Conservation (phyloP, 768 basidiomycete genomes). For the Pholiota microspora region DNA sequence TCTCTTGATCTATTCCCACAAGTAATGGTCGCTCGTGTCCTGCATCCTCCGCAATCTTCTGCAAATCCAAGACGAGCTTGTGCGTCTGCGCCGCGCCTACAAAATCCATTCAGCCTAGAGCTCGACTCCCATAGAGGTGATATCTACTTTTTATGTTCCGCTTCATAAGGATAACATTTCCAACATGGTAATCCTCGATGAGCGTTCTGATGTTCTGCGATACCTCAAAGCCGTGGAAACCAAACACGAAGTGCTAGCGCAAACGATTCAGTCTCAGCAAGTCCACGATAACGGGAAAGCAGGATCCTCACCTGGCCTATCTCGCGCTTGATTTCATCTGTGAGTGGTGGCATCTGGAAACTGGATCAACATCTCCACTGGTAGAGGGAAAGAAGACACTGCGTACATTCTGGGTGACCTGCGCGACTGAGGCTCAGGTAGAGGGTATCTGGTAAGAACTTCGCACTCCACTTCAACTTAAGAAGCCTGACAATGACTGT, state of each 20-base stretch:
- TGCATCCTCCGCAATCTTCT: conserved; percentile 51
- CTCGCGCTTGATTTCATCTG: conserved; percentile 38
- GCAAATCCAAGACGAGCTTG: conserved; percentile 45
- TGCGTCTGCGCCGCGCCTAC: conserved; percentile 53
- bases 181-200: conserved; percentile 62
- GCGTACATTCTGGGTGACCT: too few species aligned
- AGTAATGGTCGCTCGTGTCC: conserved; percentile 57
- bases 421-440: too few species aligned
- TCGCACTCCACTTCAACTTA: too few species aligned
- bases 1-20: conserved; percentile 75
- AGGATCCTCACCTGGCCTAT: conserved; percentile 21
- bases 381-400: too few species aligned
- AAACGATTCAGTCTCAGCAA: neutral
- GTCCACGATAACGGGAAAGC: neutral
- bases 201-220: conserved; percentile 52
- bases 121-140: neutral
- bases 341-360: conserved; percentile 16
- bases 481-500: too few species aligned
- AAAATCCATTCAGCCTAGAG: neutral
- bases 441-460: too few species aligned
- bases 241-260: conserved; percentile 67
- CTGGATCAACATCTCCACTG: neutral
- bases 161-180: conserved; percentile 69
- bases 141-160: conserved; percentile 55
- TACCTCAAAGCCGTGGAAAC: conserved; percentile 59